Conservation (phyloP, 1,284 basidiomycete species). For the Uromyces viciae-fabae region DNA sequence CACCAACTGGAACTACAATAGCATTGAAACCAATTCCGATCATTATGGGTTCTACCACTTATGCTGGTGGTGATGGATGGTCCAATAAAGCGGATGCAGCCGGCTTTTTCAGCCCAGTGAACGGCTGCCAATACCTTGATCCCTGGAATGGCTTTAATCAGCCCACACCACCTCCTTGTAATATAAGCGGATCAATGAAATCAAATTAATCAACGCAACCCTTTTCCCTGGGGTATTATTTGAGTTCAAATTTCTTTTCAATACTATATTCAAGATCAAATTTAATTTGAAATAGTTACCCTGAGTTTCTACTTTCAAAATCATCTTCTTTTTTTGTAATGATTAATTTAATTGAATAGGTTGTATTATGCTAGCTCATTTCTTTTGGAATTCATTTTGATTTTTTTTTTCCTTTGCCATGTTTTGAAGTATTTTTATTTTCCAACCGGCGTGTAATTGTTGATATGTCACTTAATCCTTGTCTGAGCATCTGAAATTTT, state of each 20-base stretch:
- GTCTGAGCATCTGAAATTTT: too few relatives aligned
- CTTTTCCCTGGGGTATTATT: neutral
- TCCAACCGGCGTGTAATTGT: too few relatives aligned
- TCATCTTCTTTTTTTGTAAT: neutral
- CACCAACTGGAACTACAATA: slow-evolving; percentile 10
- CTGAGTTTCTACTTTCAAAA: neutral
- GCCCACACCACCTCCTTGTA: slow-evolving; percentile 12
- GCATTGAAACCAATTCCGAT: slow-evolving; percentile 27
- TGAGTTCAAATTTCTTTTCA: neutral
- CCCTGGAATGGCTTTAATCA: slow-evolving; percentile 23
- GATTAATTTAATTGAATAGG: neutral
- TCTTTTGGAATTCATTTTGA: too few relatives aligned
- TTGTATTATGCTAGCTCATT: too few relatives aligned
- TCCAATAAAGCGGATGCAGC: slow-evolving; percentile 7
- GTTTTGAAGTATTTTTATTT: too few relatives aligned
- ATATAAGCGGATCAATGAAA: neutral
- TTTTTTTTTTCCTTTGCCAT: too few relatives aligned
- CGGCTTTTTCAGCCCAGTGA: slow-evolving; percentile 15
- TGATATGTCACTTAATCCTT: too few relatives aligned
- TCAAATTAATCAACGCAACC: neutral
- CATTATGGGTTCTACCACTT: neutral
- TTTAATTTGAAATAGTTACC: neutral
- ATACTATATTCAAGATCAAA: neutral
- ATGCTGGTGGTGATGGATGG: slow-evolving; percentile 20
- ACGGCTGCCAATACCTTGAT: slow-evolving; percentile 43